phyloP scores from a whole-genome alignment of 2,329 filamentous ascomycete genomes.

The Metarhizium robertsii region DNA sequence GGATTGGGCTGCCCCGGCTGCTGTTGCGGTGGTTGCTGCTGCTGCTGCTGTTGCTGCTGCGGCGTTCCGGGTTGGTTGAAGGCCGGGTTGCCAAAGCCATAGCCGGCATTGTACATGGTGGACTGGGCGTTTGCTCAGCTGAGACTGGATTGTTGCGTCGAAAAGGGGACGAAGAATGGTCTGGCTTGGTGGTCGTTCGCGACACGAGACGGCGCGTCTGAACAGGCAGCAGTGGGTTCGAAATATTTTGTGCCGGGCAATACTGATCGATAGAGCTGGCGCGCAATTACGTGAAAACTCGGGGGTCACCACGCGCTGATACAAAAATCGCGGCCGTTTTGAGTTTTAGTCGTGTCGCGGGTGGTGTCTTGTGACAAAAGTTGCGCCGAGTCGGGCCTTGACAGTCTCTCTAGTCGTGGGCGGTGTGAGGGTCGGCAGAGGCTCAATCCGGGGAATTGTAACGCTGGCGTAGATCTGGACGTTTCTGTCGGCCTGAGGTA shows the following conservation, averaged over 20 bases:
- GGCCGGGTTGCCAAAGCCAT: constrained; percentile 43
- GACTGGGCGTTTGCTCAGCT: not conserved
- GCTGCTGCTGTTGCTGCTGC: constrained; percentile 36
- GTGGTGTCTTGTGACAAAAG: not conserved
- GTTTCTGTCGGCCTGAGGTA: not conserved
- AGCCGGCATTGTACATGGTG: constrained; percentile 46
- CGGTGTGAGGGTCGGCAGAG: not conserved
- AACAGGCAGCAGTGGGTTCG: not conserved
- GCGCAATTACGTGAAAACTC: not conserved
- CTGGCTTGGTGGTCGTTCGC: not conserved
- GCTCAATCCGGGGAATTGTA: not conserved
- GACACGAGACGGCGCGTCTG: not conserved
- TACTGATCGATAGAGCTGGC: not conserved
- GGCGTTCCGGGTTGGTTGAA: constrained; percentile 30
- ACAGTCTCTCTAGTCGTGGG: not conserved
- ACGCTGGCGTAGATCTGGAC: not conserved
- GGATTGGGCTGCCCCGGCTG: constrained; percentile 31
- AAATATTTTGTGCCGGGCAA: not conserved
- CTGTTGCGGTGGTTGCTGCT: constrained; percentile 34
- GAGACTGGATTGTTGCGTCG: not conserved
- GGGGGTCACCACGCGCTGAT: not conserved
- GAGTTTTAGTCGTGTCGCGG: not conserved
- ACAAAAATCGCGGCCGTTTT: not conserved
- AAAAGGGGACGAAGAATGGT: not conserved
- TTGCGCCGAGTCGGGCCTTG: not conserved